Conservation (phyloP, 148 eudicot species). For the Polygonum aviculare region DNA sequence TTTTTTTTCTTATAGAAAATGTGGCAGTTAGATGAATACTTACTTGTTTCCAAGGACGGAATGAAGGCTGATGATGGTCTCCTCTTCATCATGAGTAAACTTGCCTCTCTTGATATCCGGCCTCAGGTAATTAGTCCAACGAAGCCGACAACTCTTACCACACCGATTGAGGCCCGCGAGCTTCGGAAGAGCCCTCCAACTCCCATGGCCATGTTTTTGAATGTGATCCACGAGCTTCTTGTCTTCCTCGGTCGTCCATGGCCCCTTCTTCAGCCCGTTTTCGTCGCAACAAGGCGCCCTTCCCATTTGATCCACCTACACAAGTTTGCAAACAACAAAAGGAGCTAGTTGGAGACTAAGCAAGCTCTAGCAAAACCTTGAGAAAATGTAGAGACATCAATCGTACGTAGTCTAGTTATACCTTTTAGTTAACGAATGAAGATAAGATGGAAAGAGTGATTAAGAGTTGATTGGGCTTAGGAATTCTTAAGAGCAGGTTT, state of each 20-base stretch:
- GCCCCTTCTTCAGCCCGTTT: slow-evolving; percentile 47
- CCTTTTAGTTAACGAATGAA: neutral
- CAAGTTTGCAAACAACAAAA: neutral
- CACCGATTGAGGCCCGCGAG: slow-evolving; percentile 49
- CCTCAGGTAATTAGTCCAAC: slow-evolving; percentile 59
- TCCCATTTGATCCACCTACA: slow-evolving; percentile 25
- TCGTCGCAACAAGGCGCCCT: slow-evolving; percentile 43
- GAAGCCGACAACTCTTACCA: slow-evolving; percentile 52
- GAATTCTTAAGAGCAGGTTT: neutral
- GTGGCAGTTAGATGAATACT: neutral
- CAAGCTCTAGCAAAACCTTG: too few species aligned
- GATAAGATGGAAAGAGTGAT: neutral
- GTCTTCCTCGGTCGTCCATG: slow-evolving; percentile 64
- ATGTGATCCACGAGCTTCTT: slow-evolving; percentile 38
- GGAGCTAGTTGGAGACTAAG: neutral
- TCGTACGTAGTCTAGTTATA: neutral
- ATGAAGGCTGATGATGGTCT: slow-evolving; percentile 48
- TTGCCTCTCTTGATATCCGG: slow-evolving; percentile 62
- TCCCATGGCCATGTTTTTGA: slow-evolving; percentile 39
- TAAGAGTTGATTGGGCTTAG: neutral
- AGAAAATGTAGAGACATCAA: neutral
- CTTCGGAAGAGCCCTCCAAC: slow-evolving; percentile 62
- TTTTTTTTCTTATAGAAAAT: too few species aligned
- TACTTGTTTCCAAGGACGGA: slow-evolving; percentile 57
- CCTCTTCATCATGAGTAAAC: slow-evolving; percentile 46